A percentile compares a stretch with the other conserved stretches of the same genome.
Evolutionary conservation across 495 filamentous ascomycete species (phyloP).

Genomic region (Trypethelium eluteriae): DNA sequence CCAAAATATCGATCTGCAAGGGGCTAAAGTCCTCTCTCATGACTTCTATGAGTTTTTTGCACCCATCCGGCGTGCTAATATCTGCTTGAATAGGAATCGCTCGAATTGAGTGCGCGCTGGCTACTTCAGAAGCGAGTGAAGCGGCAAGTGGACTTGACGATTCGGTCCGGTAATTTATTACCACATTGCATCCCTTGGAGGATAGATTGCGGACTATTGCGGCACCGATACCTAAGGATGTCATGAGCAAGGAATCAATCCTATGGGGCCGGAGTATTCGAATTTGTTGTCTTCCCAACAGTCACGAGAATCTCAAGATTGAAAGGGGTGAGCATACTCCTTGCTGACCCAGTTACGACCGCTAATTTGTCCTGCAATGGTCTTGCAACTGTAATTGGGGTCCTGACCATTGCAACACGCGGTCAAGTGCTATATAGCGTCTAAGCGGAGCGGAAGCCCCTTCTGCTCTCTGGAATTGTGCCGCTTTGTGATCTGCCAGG

Average conservation of each 20-base stretch:
- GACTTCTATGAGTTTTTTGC: slow-evolving; percentile 34
- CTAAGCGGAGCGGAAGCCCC: too few relatives aligned
- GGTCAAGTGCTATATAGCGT: too few relatives aligned
- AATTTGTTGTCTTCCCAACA: too few relatives aligned
- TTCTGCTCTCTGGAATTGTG: too few relatives aligned
- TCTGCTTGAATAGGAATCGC: background rate
- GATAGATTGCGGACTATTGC: slow-evolving; percentile 2
- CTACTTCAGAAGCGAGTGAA: background rate
- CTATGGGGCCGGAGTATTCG: too few relatives aligned
- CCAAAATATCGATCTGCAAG: slow-evolving; percentile 73
- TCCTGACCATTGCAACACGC: background rate
- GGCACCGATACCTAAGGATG: background rate
- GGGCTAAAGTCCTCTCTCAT: slow-evolving; percentile 41
- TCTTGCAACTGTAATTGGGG: background rate
- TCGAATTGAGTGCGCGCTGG: background rate
- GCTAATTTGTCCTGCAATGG: background rate
- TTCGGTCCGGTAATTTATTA: background rate
- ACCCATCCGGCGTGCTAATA: background rate
- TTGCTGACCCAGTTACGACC: background rate
- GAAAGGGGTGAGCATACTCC: background rate
- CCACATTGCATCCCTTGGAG: slow-evolving; percentile 1
- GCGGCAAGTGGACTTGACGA: background rate
- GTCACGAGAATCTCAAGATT: background rate
- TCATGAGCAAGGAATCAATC: too few relatives aligned
- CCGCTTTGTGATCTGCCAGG: too few relatives aligned